Conservation (phyloP, 177 flowering plant species). For the Vitis hybrid region DNA sequence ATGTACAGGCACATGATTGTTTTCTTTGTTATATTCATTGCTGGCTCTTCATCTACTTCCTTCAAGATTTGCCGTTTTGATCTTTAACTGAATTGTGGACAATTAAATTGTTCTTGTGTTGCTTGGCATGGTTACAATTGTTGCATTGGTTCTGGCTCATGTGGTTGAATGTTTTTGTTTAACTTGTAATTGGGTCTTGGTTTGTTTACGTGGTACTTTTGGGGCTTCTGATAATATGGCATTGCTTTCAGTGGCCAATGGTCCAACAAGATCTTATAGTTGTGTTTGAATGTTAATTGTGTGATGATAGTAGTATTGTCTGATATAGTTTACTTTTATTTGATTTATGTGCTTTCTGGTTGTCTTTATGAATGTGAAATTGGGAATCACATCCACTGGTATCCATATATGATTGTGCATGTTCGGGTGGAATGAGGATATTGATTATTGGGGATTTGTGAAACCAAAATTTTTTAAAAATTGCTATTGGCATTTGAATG, state of each 20-base stretch:
- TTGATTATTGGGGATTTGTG: no score
- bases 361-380: no score
- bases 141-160: conserved; percentile 35
- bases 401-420: no score
- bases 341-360: no score
- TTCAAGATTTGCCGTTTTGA: conserved; percentile 40
- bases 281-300: conserved; percentile 11
- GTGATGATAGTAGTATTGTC: no score
- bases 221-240: conserved; percentile 47
- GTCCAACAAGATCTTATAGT: conserved; percentile 24
- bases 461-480: no score
- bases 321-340: no score
- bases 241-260: conserved; percentile 30
- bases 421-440: no score
- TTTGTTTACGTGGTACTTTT: conserved; percentile 43
- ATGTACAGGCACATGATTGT: conserved; percentile 26
- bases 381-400: no score
- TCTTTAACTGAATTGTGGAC: conserved; percentile 35
- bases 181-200: conserved; percentile 38
- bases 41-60: conserved; percentile 60
- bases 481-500: no score
- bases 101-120: conserved; percentile 35
- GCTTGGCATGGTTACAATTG: conserved; percentile 35
- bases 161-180: conserved; percentile 48
- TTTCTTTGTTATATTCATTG: conserved; percentile 39